Evolutionary conservation across 2,329 filamentous ascomycete genomes (phyloP).

Genomic region (Ophiocordyceps sinensis): DNA sequence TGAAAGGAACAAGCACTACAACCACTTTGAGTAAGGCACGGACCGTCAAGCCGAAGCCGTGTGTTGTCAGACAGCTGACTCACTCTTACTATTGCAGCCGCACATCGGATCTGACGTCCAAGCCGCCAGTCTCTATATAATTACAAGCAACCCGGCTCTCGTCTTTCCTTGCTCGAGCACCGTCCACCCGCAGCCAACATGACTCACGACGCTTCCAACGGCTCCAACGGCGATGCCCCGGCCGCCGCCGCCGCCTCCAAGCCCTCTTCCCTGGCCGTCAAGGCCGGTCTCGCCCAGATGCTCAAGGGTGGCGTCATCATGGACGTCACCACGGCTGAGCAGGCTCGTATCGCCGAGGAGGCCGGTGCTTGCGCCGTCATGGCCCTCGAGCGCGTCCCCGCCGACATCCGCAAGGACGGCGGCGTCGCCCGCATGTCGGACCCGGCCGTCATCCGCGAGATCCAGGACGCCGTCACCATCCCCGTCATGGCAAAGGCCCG

Average conservation of each 20-base stretch:
- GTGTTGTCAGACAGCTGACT: background rate
- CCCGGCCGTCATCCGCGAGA: constrained; percentile 85
- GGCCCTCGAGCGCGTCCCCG: constrained; percentile 93
- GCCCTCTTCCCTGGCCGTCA: constrained; percentile 59
- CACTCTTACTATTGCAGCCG: background rate
- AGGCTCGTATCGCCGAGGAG: constrained; percentile 94
- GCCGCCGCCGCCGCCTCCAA: constrained; percentile 14
- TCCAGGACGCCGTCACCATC: constrained; percentile 88
- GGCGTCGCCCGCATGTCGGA: constrained; percentile 97
- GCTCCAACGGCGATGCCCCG: constrained; percentile 20
- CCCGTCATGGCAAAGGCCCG: constrained; percentile 98
- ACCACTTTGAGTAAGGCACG: no score
- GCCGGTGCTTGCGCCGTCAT: constrained; percentile 94
- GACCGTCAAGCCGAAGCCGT: no score
- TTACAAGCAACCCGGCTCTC: background rate
- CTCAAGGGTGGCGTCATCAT: constrained; percentile 98
- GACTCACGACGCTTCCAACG: constrained; percentile 18
- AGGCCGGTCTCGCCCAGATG: constrained; percentile 93
- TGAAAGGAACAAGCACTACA: no score
- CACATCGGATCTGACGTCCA: background rate
- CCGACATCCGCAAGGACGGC: constrained; percentile 84
- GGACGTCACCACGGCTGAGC: constrained; percentile 90
- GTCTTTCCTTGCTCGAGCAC: background rate
- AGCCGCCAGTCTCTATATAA: background rate
- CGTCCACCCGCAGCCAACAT: constrained; percentile 9